Evolutionary conservation across 805 yeast genomes (phyloP), one percentile per base, ranked within the genome.

Genomic region (Wickerhamiella azyma): DNA sequence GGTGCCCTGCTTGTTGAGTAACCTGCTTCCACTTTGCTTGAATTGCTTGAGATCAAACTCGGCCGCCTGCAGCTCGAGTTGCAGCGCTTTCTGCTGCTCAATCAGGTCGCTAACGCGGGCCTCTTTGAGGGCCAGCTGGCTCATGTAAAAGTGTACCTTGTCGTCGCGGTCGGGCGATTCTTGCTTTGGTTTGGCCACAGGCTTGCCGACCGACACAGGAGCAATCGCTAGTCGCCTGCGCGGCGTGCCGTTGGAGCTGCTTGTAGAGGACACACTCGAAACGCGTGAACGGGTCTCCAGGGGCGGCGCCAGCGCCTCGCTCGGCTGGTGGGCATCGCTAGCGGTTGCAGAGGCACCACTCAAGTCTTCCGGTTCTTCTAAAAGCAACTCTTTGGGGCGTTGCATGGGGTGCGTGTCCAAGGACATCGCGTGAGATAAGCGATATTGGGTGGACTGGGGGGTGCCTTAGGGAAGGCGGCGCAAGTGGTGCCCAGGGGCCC

Each of bases 111-210:
- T 58, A 9, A 66, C 66, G 3, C 58, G 58, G 2, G 68, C 58
- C 49, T 66, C 68, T 46, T 62, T 61, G 24, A 61, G 53, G 1
- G 70, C 70, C 29, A 66, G 57, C 41, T 62, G 56, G 24, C 64
- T 55, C 41, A 63, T 54, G 48, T 55, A 60, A 7, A 13, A 8
- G 33, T 30, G 33, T 16, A n/a, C 33, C 11, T 13, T 26, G 29
- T 26, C 29, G 29, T 11, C 29, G 28, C 39, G 21, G 26, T 10
- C 26, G 28, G 19, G 39, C 36, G 36, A 32, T 17, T 18, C 36
- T 10, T 32, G 14, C 14, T 29, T 29, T 4, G 33, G 33, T 10
- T 29, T n/a, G 14, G 33, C 14, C 14, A 13, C 17, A 8, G 24
- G 13, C 24, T 35, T 35, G 21, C 38, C 21, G 14, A 26, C 30